Conservation (phyloP, 495 filamentous ascomycete species). For the Evernia prunastri region DNA sequence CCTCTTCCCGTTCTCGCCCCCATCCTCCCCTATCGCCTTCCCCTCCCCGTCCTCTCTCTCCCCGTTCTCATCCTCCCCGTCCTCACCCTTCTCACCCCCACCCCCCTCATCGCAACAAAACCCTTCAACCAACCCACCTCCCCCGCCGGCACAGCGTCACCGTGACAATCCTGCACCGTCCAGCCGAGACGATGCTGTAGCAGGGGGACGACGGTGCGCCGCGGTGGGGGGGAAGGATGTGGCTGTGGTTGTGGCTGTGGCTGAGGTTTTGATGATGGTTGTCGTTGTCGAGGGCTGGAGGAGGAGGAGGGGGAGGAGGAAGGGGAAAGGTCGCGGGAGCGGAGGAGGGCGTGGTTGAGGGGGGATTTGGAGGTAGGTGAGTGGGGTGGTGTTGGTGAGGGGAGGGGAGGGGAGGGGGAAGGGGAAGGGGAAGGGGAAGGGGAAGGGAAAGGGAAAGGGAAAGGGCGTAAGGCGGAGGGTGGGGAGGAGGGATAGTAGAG, state of each 20-base stretch:
- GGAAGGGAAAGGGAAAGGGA: slow-evolving; percentile 48
- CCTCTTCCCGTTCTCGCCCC: no score
- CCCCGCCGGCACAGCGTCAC: neutral
- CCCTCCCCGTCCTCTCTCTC: no score
- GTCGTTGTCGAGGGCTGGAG: no score
- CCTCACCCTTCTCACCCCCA: slow-evolving; percentile 8
- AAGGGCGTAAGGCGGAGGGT: slow-evolving; percentile 30
- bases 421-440: slow-evolving; percentile 25
- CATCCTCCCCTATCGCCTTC: no score
- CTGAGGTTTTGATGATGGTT: no score
- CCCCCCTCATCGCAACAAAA: slow-evolving; percentile 20
- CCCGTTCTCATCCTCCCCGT: neutral
- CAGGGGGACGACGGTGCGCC: slow-evolving; percentile 37
- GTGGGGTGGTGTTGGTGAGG: neutral
- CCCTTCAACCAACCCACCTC: slow-evolving; percentile 11
- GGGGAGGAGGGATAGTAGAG: slow-evolving; percentile 37
- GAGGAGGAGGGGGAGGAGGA: no score
- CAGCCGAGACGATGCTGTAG: slow-evolving; percentile 41
- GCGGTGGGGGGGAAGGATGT: no score
- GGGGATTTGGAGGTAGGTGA: slow-evolving; percentile 45
- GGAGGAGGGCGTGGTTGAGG: slow-evolving; percentile 46
- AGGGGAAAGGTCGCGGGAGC: no score
- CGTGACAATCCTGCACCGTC: slow-evolving; percentile 23
- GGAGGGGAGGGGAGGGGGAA: neutral
- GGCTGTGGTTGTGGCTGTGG: no score